Percentiles rank a stretch among this genome's conserved stretches.
These are phyloP conservation scores for Septoria linicola DNA, from an alignment of 2,329 filamentous ascomycete genomes.

Conservation along the genomic window DNA sequence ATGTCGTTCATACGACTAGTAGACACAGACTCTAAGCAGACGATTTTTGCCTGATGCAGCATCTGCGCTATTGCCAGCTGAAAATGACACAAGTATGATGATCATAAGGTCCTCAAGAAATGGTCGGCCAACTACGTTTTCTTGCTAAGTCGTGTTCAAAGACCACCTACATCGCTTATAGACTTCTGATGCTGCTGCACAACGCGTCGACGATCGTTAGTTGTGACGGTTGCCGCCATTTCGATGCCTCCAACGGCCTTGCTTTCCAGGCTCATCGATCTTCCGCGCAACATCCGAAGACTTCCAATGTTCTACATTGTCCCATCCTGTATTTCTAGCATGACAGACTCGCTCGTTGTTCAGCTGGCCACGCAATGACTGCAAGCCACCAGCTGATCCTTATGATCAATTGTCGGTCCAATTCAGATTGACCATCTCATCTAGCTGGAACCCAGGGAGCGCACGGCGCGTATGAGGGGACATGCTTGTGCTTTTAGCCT, in stretches of 20 bases:
- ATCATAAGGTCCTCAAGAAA: too few relatives aligned
- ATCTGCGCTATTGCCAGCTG: too few relatives aligned
- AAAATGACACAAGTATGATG: too few relatives aligned
- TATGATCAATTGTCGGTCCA: background rate
- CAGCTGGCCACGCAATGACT: background rate
- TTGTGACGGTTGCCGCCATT: too few relatives aligned
- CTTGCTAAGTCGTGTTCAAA: too few relatives aligned
- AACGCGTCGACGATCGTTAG: too few relatives aligned
- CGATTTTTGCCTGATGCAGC: too few relatives aligned
- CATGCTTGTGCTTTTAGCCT: constrained; percentile 1
- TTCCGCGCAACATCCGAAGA: background rate
- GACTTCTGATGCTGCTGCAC: too few relatives aligned
- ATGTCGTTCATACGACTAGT: too few relatives aligned
- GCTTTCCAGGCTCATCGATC: background rate
- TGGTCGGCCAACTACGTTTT: too few relatives aligned
- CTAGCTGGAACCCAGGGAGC: constrained; percentile 1
- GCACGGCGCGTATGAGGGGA: constrained; percentile 1
- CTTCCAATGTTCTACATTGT: background rate
- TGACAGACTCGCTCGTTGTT: background rate
- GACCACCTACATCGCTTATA: too few relatives aligned
- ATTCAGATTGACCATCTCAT: constrained; percentile 1
- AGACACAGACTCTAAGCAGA: too few relatives aligned
- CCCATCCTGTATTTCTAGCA: background rate
- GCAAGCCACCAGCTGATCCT: background rate
- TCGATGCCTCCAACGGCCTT: constrained; percentile 5